These are phyloP conservation scores for Hericium coralloides DNA, from an alignment of 768 basidiomycete genomes.

Conservation along the genomic window DNA sequence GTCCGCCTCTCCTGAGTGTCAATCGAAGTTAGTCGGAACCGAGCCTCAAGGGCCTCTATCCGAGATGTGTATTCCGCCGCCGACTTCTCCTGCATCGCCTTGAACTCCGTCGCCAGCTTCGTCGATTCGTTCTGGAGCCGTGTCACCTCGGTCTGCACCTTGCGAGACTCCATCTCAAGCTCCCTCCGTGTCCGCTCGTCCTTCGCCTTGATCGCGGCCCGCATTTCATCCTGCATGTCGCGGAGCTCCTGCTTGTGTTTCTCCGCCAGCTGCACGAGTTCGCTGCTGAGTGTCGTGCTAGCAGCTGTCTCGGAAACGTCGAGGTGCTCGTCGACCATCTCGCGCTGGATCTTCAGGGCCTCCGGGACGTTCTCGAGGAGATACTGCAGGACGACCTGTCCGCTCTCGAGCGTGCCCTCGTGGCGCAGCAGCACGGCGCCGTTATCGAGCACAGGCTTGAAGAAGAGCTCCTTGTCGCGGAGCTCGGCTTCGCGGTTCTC, in stretches of 20 bases:
- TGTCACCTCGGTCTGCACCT: no score
- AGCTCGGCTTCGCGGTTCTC: not conserved
- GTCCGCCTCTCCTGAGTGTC: no score
- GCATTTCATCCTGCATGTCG: not conserved
- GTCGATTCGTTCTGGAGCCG: no score
- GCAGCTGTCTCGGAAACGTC: not conserved
- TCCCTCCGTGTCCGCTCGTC: no score
- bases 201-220: no score
- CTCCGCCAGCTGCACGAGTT: not conserved
- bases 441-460: not conserved
- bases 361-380: not conserved
- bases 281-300: not conserved
- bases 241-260: not conserved
- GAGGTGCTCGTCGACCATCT: not conserved
- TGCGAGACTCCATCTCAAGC: no score
- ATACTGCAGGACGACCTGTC: not conserved
- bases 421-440: not conserved
- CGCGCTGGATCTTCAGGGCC: not conserved
- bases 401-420: not conserved
- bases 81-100: no score
- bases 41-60: no score
- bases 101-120: no score
- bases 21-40: no score
- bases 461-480: not conserved
- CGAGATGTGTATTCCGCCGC: no score